Percentiles rank a stretch among this genome's conserved stretches.
Conservation (phyloP, 495 filamentous ascomycete genomes). For the Aspergillus asperescens region DNA sequence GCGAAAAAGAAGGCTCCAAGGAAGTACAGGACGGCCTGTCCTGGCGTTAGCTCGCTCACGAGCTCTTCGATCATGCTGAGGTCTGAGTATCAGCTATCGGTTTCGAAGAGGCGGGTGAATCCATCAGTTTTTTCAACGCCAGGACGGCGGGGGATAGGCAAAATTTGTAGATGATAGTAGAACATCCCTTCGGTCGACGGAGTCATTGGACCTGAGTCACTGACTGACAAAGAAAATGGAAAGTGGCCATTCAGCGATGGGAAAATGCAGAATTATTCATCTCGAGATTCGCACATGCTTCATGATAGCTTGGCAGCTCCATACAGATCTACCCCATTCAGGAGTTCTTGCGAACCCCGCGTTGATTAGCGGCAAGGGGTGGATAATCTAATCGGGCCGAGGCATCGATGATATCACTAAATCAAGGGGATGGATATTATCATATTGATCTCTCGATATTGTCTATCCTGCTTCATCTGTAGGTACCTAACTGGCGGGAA, state of each 20-base stretch:
- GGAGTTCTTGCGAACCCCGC: constrained; percentile 33
- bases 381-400: background rate
- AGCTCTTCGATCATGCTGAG: constrained; percentile 36
- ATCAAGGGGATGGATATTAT: background rate
- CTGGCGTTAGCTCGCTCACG: constrained; percentile 24
- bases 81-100: background rate
- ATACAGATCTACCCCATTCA: constrained; percentile 24
- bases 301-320: background rate
- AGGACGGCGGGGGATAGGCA: background rate
- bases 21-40: constrained; percentile 22
- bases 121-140: background rate
- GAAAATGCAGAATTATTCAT: background rate
- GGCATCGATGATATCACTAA: constrained; percentile 8
- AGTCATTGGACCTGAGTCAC: background rate
- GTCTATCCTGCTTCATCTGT: too few species aligned
- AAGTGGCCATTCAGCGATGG: background rate
- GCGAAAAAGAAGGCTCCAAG: constrained; percentile 24
- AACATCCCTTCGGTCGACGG: constrained; percentile 3
- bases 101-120: background rate
- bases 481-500: too few species aligned
- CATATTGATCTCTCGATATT: too few species aligned
- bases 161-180: background rate
- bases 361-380: background rate
- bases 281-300: constrained; percentile 7
- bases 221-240: background rate